Base-by-base conservation (phyloP, 768 basidiomycete species). In the Phylloporus rhodoxanthus region DNA sequence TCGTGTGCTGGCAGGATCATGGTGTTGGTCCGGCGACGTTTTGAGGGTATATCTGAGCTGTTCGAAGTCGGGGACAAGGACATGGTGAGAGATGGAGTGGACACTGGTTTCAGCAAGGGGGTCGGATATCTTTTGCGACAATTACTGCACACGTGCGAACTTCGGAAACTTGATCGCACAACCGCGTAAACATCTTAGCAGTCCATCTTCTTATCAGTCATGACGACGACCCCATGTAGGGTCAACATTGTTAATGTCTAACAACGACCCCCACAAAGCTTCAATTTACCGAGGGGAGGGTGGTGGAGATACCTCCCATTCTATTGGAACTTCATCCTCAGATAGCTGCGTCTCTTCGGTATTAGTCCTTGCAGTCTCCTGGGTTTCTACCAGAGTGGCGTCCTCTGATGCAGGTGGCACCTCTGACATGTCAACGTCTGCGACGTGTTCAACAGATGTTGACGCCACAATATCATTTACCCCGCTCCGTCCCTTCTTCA, bases 11-110 rank as follows among this genome's bases (percentile, higher is more conserved):
- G 55, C 15, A 54, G 52, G 11, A 47, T n/a, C n/a, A n/a, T 59
- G 49, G 67, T 65, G 36, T 69, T 68, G 11, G 78, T 77, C 53
- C 83, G 74, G 55, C 82, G 75, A 54, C 82, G 76, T 67, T 86
- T 86, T 6, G 73, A 64, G 33, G 76, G 70, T 15, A 70, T 61
- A 53, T 84, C 81, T 53, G 79, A 76, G 49, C 68, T 70, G 61
- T 81, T 82, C 25, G 79, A 78, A 45, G 72, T 64, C 43, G 84
- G 82, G 54, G 82, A 83, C 65, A 83, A 70, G 50, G 85, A 86
- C 85, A 86, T 86, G 41, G n/a, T 26, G 40, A 28, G 23, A 32
- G 63, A 54, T 54, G 61, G 51, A 40, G 23, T 7, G 8, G 39
- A 41, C 39, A 43, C 43, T 29, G 43, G 43, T 32, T 44, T 44